A percentile compares a stretch with the other conserved stretches of the same genome.
Evolutionary conservation across 2,329 filamentous ascomycete species (phyloP).

Genomic region (Pyricularia pennisetigena): DNA sequence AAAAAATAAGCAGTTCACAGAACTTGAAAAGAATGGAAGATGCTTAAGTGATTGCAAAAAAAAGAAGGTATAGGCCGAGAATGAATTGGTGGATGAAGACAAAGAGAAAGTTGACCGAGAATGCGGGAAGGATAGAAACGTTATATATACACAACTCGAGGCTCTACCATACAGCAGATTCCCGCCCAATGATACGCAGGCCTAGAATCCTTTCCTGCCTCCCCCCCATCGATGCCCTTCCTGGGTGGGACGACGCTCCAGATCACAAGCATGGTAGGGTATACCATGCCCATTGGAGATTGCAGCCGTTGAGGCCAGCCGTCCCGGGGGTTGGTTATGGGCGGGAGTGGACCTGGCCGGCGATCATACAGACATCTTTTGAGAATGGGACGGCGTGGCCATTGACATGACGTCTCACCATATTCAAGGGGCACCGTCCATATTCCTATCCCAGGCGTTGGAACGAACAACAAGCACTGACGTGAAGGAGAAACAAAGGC

Average conservation of each 20-base stretch:
- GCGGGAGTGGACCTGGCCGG: neutral
- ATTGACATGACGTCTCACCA: conserved; percentile 2
- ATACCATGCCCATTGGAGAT: too few relatives aligned
- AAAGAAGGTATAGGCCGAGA: conserved; percentile 2
- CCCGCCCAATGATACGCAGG: neutral
- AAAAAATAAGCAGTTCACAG: conserved; percentile 21
- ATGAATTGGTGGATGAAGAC: conserved; percentile 7
- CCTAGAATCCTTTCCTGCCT: neutral
- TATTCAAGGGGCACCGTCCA: neutral
- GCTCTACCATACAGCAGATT: neutral
- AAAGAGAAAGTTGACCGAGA: neutral
- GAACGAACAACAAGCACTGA: neutral
- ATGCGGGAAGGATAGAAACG: neutral
- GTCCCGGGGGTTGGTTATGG: neutral
- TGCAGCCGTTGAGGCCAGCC: neutral
- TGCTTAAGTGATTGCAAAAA: conserved; percentile 8
- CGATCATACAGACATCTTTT: conserved; percentile 4
- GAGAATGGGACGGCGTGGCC: conserved; percentile 2
- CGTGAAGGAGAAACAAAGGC: neutral
- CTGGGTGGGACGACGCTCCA: neutral
- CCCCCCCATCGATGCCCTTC: neutral
- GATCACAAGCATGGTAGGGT: neutral
- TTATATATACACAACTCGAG: neutral
- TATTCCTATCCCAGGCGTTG: neutral
- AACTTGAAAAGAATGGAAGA: conserved; percentile 16